Evolutionary conservation across 345 rosid genomes (phyloP).

Genomic region (Dimocarpus longan): DNA sequence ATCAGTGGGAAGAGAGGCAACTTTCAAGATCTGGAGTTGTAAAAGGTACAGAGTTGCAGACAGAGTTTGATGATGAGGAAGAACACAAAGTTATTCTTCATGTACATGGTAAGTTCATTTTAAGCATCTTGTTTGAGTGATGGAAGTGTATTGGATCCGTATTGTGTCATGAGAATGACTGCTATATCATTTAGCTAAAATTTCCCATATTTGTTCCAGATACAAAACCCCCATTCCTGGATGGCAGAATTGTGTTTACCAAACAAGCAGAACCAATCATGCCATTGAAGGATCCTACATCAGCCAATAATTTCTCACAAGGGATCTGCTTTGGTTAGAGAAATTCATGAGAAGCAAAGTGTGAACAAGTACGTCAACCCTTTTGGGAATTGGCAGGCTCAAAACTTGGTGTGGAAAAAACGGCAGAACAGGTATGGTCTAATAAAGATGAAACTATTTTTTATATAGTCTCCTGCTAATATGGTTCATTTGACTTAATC

Average conservation of each 20-base stretch:
- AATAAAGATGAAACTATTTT: not conserved
- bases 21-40: constrained; percentile 98
- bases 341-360: constrained; percentile 91
- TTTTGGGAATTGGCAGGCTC: constrained; percentile 99
- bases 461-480: not conserved
- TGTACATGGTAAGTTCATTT: constrained; percentile 73
- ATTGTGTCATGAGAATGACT: not conserved
- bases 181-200: constrained; percentile 20
- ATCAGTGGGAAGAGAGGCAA: constrained; percentile 99
- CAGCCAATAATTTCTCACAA: constrained; percentile 98
- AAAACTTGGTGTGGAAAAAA: constrained; percentile 88
- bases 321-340: constrained; percentile 88
- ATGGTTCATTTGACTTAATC: constrained; percentile 2
- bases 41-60: constrained; percentile 93
- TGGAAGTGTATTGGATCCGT: not conserved
- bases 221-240: constrained; percentile 98
- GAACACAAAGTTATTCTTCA: constrained; percentile 87
- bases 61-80: constrained; percentile 93
- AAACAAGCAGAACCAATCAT: constrained; percentile 98
- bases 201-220: constrained; percentile 41
- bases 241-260: constrained; percentile 93
- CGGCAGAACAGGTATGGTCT: constrained; percentile 72
- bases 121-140: constrained; percentile 19
- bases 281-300: constrained; percentile 98
- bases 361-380: constrained; percentile 81